These are phyloP conservation scores for Boletus subcaerulescens DNA, from an alignment of 768 basidiomycete genomes.

Conservation along the genomic window DNA sequence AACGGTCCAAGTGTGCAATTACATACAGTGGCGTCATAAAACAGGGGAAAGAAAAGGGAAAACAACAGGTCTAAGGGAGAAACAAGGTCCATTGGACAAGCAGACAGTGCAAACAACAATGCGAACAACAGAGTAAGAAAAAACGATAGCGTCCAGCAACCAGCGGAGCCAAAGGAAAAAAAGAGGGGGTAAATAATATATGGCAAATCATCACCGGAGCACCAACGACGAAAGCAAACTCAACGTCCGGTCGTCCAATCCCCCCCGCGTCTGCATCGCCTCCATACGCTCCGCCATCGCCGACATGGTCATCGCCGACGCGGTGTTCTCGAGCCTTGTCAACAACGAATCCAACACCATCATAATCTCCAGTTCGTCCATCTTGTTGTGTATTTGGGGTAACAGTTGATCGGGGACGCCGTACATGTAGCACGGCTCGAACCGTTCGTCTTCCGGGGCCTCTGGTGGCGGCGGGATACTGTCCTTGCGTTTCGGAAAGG, in stretches of 20 bases:
- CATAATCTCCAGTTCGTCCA: conserved; percentile 70
- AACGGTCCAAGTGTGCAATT: neutral
- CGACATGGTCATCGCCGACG: conserved; percentile 32
- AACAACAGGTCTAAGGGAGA: neutral
- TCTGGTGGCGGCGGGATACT: conserved; percentile 21
- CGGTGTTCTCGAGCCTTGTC: conserved; percentile 73
- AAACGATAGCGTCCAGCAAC: neutral
- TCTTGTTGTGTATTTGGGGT: conserved; percentile 66
- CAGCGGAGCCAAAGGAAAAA: too few species aligned
- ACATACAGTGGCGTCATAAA: conserved; percentile 3
- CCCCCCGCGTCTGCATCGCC: conserved; percentile 36
- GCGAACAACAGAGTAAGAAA: neutral
- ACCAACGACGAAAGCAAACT: conserved; percentile 39
- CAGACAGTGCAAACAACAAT: too few species aligned
- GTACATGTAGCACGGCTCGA: conserved; percentile 41
- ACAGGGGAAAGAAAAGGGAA: neutral
- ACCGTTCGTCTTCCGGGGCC: conserved; percentile 19
- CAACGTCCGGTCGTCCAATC: conserved; percentile 49
- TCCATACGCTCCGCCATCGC: conserved; percentile 22
- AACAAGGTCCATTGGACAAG: neutral
- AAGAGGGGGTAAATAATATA: neutral
- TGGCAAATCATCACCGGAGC: conserved; percentile 14
- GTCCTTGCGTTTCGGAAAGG: conserved; percentile 36
- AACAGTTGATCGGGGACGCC: conserved; percentile 63
- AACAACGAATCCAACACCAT: conserved; percentile 74